Percentiles rank a stretch among this genome's conserved stretches.
Evolutionary conservation across 2,329 filamentous ascomycete genomes (phyloP).

Genomic region (Colletotrichum sp.): DNA sequence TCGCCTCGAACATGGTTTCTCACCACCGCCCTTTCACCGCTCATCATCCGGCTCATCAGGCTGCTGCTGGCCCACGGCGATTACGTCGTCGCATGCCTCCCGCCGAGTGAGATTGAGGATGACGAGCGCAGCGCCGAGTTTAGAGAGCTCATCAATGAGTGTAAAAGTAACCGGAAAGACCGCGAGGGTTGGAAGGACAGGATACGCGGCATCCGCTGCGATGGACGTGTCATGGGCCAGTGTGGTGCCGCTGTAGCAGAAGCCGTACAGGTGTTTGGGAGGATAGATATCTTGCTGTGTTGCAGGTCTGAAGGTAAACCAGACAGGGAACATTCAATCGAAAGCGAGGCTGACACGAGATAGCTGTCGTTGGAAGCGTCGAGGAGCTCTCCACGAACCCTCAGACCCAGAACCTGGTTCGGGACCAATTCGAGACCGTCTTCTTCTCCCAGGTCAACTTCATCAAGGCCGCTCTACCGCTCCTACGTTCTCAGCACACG

Average conservation of each 20-base stretch:
- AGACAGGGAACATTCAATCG: not conserved
- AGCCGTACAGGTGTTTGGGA: slow-evolving; percentile 82
- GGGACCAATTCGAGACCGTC: slow-evolving; percentile 91
- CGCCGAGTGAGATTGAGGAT: slow-evolving; percentile 79
- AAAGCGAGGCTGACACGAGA: not conserved
- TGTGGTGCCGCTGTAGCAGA: slow-evolving; percentile 89
- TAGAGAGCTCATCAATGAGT: slow-evolving; percentile 76
- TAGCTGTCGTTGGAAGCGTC: slow-evolving; percentile 86
- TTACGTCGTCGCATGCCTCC: slow-evolving; percentile 84
- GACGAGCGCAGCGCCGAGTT: slow-evolving; percentile 80
- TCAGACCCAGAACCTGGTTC: slow-evolving; percentile 77
- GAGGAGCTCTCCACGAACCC: slow-evolving; percentile 83
- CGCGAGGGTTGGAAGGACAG: slow-evolving; percentile 82
- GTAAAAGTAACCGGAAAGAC: slow-evolving; percentile 65
- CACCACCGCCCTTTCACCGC: slow-evolving; percentile 83
- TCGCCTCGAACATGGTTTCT: slow-evolving; percentile 92
- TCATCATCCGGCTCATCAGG: slow-evolving; percentile 82
- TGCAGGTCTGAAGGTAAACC: slow-evolving; percentile 82
- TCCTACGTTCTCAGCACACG: slow-evolving; percentile 78
- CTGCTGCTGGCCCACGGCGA: slow-evolving; percentile 90
- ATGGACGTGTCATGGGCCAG: slow-evolving; percentile 68
- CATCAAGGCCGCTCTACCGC: slow-evolving; percentile 85
- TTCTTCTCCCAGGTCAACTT: slow-evolving; percentile 97
- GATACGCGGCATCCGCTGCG: slow-evolving; percentile 69
- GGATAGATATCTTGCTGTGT: slow-evolving; percentile 88